phyloP scores from a whole-genome alignment of 164 flowering plant genomes.

The Pachysandra terminalis region DNA sequence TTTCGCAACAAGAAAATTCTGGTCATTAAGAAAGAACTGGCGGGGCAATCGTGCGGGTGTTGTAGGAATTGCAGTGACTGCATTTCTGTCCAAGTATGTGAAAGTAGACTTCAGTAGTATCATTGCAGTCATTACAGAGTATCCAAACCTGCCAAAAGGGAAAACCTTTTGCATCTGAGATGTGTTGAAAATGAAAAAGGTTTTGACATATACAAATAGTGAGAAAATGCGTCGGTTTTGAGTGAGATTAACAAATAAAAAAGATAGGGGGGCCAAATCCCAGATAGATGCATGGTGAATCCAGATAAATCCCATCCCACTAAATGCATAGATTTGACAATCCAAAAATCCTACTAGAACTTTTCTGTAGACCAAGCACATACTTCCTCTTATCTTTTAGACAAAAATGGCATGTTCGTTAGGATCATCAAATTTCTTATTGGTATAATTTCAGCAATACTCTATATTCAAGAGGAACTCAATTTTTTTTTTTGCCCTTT shows the following conservation, averaged over 20 bases:
- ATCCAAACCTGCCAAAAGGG: slow-evolving; percentile 77
- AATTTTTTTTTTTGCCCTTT: too few species aligned
- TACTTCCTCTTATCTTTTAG: background rate
- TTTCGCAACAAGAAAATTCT: background rate
- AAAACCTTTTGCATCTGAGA: slow-evolving; percentile 4
- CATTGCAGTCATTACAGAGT: slow-evolving; percentile 87
- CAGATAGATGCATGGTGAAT: background rate
- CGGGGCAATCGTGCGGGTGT: slow-evolving; percentile 67
- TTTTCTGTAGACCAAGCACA: background rate
- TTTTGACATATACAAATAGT: too few species aligned
- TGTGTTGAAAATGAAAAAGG: background rate
- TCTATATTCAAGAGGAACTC: too few species aligned
- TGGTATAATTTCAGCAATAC: background rate
- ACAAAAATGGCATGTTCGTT: background rate
- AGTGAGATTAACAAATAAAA: background rate
- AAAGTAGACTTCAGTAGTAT: slow-evolving; percentile 74
- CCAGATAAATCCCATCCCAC: background rate
- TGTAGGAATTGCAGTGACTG: slow-evolving; percentile 78
- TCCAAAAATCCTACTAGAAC: background rate
- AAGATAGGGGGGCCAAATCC: background rate
- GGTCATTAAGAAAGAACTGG: slow-evolving; percentile 63
- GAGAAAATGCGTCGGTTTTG: background rate
- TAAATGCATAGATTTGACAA: background rate
- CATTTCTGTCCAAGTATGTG: slow-evolving; percentile 90
- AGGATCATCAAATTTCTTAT: background rate